These are phyloP conservation scores for Purpureocillium takamizusanense DNA, from an alignment of 2,329 filamentous ascomycete genomes.

Conservation along the genomic window DNA sequence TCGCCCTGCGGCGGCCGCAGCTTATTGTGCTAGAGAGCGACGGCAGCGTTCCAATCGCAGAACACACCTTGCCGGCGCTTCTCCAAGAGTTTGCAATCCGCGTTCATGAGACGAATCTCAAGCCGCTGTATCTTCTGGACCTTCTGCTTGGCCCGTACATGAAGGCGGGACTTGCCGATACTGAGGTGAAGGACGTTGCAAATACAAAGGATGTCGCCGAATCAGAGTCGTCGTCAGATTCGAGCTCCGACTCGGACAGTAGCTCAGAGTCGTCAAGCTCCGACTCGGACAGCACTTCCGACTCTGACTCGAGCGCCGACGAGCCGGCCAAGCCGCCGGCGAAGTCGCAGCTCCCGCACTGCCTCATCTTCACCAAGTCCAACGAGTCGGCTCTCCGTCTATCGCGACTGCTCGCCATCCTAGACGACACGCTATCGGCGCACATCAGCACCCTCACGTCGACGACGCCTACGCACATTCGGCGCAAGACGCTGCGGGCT, in stretches of 20 bases:
- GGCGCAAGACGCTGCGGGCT: slow-evolving; percentile 57
- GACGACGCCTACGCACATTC: slow-evolving; percentile 62
- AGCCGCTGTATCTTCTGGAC: slow-evolving; percentile 78
- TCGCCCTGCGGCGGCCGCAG: slow-evolving; percentile 65
- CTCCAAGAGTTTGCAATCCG: slow-evolving; percentile 60
- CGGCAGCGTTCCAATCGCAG: slow-evolving; percentile 30
- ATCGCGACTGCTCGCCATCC: slow-evolving; percentile 64
- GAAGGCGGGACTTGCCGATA: slow-evolving; percentile 11
- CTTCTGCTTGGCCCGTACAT: slow-evolving; percentile 54
- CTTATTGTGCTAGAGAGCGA: slow-evolving; percentile 64
- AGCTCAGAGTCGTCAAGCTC: slow-evolving; percentile 13
- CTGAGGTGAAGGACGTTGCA: slow-evolving; percentile 6
- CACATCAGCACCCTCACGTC: slow-evolving; percentile 66
- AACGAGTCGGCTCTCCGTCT: slow-evolving; percentile 83
- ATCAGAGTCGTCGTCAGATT: slow-evolving; percentile 23
- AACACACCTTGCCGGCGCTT: slow-evolving; percentile 49
- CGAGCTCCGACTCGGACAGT: slow-evolving; percentile 20
- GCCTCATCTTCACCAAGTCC: slow-evolving; percentile 82
- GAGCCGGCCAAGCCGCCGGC: slow-evolving; percentile 3
- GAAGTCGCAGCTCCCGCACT: slow-evolving; percentile 26
- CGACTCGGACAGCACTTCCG: slow-evolving; percentile 23
- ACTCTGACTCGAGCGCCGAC: slow-evolving; percentile 13
- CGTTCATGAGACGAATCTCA: slow-evolving; percentile 59
- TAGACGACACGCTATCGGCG: slow-evolving; percentile 48
- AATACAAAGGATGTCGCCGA: slow-evolving; percentile 10